These are phyloP conservation scores for Bipolaris oryzae DNA, from an alignment of 2,329 filamentous ascomycete species.

Conservation along the genomic window DNA sequence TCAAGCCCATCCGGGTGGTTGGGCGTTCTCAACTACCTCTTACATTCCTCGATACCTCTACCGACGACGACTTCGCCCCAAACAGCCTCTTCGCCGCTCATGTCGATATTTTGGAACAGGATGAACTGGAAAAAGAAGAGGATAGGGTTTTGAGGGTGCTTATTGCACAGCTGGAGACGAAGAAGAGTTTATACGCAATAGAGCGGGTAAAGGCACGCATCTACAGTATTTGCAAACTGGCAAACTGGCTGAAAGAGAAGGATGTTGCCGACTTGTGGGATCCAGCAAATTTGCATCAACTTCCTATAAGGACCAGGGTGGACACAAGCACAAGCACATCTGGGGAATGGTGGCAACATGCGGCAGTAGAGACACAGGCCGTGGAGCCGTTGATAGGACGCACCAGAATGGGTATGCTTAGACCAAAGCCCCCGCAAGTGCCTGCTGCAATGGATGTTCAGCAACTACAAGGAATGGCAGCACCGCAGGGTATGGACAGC, in stretches of 20 bases:
- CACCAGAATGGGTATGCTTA: slow-evolving; percentile 42
- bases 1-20: slow-evolving; percentile 46
- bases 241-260: slow-evolving; percentile 67
- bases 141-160: slow-evolving; percentile 34
- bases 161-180: slow-evolving; percentile 41
- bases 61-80: slow-evolving; percentile 27
- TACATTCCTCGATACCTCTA: slow-evolving; percentile 45
- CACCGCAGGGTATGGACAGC: slow-evolving; percentile 4
- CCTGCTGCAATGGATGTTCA: slow-evolving; percentile 8
- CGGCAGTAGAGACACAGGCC: slow-evolving; percentile 27
- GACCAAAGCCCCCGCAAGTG: slow-evolving; percentile 19
- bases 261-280: slow-evolving; percentile 52
- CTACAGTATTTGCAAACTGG: slow-evolving; percentile 73
- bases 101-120: slow-evolving; percentile 41
- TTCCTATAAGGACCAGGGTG: slow-evolving; percentile 61
- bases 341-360: slow-evolving; percentile 43
- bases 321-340: neutral
- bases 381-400: slow-evolving; percentile 27
- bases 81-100: slow-evolving; percentile 45
- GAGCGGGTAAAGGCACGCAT: slow-evolving; percentile 67
- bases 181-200: slow-evolving; percentile 81
- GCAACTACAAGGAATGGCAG: slow-evolving; percentile 1
- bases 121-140: slow-evolving; percentile 11
- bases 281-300: slow-evolving; percentile 53
- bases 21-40: slow-evolving; percentile 46